A percentile compares a stretch with the other conserved stretches of the same genome.
Evolutionary conservation across 2,329 filamentous ascomycete species (phyloP).

Genomic region (Pseudocercospora pini-densiflorae): DNA sequence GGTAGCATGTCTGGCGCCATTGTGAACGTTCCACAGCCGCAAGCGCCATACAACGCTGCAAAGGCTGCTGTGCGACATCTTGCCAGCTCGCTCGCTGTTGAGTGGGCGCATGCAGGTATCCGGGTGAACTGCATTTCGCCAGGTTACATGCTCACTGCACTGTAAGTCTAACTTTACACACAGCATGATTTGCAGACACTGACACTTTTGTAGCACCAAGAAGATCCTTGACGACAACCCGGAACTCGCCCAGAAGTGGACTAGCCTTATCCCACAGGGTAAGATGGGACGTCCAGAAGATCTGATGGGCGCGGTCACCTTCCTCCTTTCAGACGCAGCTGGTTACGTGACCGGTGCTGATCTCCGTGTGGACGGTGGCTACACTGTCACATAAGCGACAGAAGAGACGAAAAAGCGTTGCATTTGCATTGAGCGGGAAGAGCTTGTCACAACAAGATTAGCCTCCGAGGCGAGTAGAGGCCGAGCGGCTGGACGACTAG

Average conservation of each 20-base stretch:
- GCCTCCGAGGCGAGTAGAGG: neutral
- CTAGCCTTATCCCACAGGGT: constrained; percentile 85
- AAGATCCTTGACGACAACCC: constrained; percentile 95
- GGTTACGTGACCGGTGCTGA: constrained; percentile 67
- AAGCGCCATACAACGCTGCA: constrained; percentile 89
- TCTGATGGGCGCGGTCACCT: constrained; percentile 90
- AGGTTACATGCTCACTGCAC: constrained; percentile 92
- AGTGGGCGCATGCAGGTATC: constrained; percentile 88
- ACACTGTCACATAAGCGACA: constrained; percentile 43
- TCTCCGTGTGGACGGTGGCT: constrained; percentile 50
- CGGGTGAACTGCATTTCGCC: constrained; percentile 95
- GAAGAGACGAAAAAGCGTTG: neutral
- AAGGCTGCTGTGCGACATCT: constrained; percentile 93
- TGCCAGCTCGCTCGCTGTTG: constrained; percentile 84
- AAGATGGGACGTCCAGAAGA: constrained; percentile 94
- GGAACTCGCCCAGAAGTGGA: constrained; percentile 88
- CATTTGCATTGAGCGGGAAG: neutral
- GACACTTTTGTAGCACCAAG: constrained; percentile 66
- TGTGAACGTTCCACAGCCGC: constrained; percentile 93
- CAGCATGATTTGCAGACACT: constrained; percentile 11
- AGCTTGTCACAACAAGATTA: neutral
- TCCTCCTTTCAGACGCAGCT: constrained; percentile 79
- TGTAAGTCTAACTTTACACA: constrained; percentile 62
- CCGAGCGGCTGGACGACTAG: neutral
- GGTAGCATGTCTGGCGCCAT: constrained; percentile 94